Conservation (phyloP, 2,329 filamentous ascomycete species). For the Anthostomella pinea region DNA sequence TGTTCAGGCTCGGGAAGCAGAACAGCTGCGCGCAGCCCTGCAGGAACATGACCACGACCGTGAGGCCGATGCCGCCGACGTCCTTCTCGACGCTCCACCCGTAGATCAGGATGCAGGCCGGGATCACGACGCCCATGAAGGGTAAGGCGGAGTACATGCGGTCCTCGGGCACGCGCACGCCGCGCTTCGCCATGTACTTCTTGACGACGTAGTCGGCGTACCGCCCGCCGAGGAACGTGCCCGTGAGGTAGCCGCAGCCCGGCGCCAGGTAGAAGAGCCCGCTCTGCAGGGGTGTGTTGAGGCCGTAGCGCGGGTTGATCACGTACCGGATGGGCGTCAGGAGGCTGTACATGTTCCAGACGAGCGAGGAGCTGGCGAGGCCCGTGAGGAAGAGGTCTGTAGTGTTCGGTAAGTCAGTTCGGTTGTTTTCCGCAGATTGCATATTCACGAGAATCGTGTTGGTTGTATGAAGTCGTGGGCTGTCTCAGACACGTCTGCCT, state of each 20-base stretch:
- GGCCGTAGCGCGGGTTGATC: constrained; percentile 66
- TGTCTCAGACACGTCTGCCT: too few species aligned
- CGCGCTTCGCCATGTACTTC: constrained; percentile 40
- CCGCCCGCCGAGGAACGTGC: constrained; percentile 62
- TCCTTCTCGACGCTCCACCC: constrained; percentile 49
- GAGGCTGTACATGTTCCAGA: constrained; percentile 70
- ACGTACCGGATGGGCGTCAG: constrained; percentile 63
- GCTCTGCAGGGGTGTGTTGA: constrained; percentile 59
- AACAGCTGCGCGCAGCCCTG: constrained; percentile 74
- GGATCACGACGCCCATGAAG: constrained; percentile 60
- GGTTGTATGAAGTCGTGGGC: too few species aligned
- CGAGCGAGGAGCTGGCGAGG: constrained; percentile 58
- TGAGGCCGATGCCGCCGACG: constrained; percentile 54
- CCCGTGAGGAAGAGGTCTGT: constrained; percentile 56
- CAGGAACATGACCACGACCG: constrained; percentile 70
- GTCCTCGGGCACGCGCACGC: constrained; percentile 65
- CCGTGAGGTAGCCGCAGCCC: constrained; percentile 61
- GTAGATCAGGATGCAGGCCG: constrained; percentile 64
- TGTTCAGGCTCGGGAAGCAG: constrained; percentile 73
- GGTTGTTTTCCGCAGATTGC: too few species aligned
- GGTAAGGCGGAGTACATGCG: constrained; percentile 59
- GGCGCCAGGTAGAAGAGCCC: constrained; percentile 70
- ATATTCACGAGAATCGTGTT: too few species aligned
- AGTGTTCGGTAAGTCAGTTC: too few species aligned
- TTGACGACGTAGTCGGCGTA: constrained; percentile 40